phyloP scores from a whole-genome alignment of 1,139 yeast species.

The Casaregolazyma lundiana region DNA sequence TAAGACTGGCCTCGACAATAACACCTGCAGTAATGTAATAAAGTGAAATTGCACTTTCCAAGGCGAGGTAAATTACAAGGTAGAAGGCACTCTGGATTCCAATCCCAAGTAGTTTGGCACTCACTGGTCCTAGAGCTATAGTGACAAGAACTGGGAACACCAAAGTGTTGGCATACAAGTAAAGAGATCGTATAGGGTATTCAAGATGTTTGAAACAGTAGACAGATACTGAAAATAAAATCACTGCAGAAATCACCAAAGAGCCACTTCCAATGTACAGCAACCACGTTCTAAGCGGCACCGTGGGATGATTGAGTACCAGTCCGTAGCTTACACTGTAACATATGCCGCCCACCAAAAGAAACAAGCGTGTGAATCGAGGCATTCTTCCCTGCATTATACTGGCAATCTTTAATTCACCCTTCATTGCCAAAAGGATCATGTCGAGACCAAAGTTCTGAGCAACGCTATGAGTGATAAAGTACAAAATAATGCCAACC shows the following conservation, averaged over 20 bases:
- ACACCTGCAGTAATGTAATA: conserved; percentile 2
- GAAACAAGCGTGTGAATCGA: conserved; percentile 3
- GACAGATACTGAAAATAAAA: not conserved
- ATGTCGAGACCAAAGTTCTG: conserved; percentile 3
- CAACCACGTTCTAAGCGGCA: not conserved
- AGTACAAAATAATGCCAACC: conserved; percentile 4
- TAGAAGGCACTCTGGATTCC: conserved; percentile 5
- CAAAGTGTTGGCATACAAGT: conserved; percentile 3
- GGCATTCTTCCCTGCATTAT: conserved; percentile 4
- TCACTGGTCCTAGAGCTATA: conserved; percentile 4
- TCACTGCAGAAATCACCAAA: conserved; percentile 1
- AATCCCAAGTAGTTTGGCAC: conserved; percentile 3
- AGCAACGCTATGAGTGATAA: not conserved
- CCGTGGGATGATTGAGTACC: conserved; percentile 1
- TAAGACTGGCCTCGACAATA: not conserved
- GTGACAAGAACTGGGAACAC: conserved; percentile 3
- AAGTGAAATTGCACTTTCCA: conserved; percentile 4
- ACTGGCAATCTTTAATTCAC: not conserved
- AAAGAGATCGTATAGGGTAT: conserved; percentile 2
- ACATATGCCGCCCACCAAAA: conserved; percentile 4
- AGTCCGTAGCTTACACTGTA: conserved; percentile 3
- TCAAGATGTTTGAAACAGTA: conserved; percentile 2
- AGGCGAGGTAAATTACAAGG: not conserved
- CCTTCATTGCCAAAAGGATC: conserved; percentile 4
- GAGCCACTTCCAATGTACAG: conserved; percentile 2